Base-by-base conservation (phyloP, 2,329 filamentous ascomycete genomes). In the Alternaria ventricosa region DNA sequence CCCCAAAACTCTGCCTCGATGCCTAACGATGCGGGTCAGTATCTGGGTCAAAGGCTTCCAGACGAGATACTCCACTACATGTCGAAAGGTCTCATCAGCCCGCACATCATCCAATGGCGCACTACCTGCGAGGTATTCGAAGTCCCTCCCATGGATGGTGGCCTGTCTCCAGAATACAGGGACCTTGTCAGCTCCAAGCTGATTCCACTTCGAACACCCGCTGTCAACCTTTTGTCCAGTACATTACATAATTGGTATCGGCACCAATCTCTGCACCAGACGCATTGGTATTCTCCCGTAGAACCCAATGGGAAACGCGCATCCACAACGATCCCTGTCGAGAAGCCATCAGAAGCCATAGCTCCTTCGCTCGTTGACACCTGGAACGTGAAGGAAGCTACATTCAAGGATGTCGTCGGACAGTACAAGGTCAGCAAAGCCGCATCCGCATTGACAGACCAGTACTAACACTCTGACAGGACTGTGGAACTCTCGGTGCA, bases 31-130 rank as follows among this genome's bases (percentile, higher is more conserved):
- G 90, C 96, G 69, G 92, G 96, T 76, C 90, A 95, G 74, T 94
- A 97, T 76, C 88, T 97, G 65, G 94, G 94, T n/a, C 88, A 96
- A 63, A 91, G 94, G 63, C 85, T 99, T 6, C 94, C 96, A 0
- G 89, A 94, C 44, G 96, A 99, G 80, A 85, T 98, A 18, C 94
- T 95, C 78, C 92, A 93, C 79, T 98, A 98, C 78, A 85, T 97
- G 54, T 94, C 93, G 62, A 90, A 88, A 55, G 96, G 93, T 33
- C 83, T 97, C 46, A 88, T 98, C 68, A 89, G 92, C 27, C 86
- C 93, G 23, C 89, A 92, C 51, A 85, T 97, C 41, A 86, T 97
- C 12, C 92, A 91, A 77, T 95, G 90, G 87, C 88, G 97, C 71
- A 91, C 92, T 5, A 91, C 93, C 57, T 89, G 91, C 67, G 90